Evolutionary conservation across 73 alveolate species (phyloP).

Genomic region (Paramecium tetraurelia): DNA sequence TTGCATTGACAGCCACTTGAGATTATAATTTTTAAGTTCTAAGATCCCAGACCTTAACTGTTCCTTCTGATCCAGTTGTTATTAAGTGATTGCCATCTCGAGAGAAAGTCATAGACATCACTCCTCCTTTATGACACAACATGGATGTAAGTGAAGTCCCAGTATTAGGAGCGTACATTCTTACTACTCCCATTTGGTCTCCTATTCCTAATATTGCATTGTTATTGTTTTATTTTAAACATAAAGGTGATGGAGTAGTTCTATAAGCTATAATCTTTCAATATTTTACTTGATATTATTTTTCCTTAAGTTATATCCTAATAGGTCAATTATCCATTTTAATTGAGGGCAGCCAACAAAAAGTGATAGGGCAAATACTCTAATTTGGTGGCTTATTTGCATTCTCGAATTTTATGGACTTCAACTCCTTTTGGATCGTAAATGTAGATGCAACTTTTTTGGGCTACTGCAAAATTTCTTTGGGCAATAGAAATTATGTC

Average conservation of each 20-base stretch:
- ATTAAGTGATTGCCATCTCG: conserved; percentile 85
- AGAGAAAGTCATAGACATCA: conserved; percentile 72
- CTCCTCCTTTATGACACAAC: conserved; percentile 92
- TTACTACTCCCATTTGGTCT: conserved; percentile 86
- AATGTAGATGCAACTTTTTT: conserved; percentile 82
- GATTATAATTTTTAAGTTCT: conserved; percentile 84
- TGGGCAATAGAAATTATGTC: background rate
- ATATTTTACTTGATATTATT: conserved; percentile 65
- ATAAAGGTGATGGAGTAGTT: conserved; percentile 53
- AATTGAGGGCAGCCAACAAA: conserved; percentile 80
- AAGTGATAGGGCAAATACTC: conserved; percentile 95
- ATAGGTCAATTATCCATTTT: conserved; percentile 81
- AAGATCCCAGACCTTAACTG: conserved; percentile 92
- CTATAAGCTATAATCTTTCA: background rate
- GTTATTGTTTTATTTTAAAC: conserved; percentile 76
- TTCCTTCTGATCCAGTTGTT: conserved; percentile 92
- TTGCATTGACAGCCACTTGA: conserved; percentile 76
- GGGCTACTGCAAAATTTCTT: conserved; percentile 77
- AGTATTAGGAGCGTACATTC: conserved; percentile 96
- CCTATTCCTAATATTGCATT: conserved; percentile 93
- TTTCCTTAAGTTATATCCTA: conserved; percentile 92
- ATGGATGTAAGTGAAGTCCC: conserved; percentile 87
- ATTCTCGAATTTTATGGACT: conserved; percentile 83
- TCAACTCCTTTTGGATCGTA: conserved; percentile 96
- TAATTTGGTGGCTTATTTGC: conserved; percentile 79